Conservation (phyloP, 1,284 basidiomycete genomes). For the Sporisorium sorghi region DNA sequence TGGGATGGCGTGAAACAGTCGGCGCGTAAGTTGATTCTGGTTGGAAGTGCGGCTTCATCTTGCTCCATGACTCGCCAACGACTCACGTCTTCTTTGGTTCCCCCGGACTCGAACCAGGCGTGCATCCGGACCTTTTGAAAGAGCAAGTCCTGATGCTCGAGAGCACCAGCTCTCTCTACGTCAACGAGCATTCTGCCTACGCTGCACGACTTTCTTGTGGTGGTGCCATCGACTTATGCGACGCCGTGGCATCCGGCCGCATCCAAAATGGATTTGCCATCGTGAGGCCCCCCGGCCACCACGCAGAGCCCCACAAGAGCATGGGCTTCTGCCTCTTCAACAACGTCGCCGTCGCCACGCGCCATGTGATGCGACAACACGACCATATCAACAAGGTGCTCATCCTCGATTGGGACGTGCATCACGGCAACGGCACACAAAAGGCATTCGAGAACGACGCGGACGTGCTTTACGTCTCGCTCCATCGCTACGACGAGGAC, state of each 20-base stretch:
- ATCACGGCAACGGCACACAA: conserved; percentile 98
- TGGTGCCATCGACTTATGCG: conserved; percentile 89
- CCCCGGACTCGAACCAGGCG: background rate
- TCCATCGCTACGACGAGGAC: conserved; percentile 89
- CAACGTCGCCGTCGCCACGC: conserved; percentile 91
- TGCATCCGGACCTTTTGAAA: conserved; percentile 47
- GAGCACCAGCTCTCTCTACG: conserved; percentile 86
- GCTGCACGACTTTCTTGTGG: conserved; percentile 91
- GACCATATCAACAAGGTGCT: conserved; percentile 78
- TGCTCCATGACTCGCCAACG: background rate
- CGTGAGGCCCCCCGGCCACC: conserved; percentile 96
- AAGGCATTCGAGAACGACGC: conserved; percentile 92
- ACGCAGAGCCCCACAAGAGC: conserved; percentile 95
- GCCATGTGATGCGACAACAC: conserved; percentile 73
- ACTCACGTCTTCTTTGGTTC: background rate
- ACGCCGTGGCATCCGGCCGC: conserved; percentile 84
- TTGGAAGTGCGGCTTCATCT: background rate
- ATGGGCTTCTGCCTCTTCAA: conserved; percentile 99
- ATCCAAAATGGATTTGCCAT: conserved; percentile 92
- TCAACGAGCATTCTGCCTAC: conserved; percentile 84
- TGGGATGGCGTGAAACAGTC: conserved; percentile 89
- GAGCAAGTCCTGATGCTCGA: conserved; percentile 78
- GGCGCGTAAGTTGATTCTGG: conserved; percentile 74
- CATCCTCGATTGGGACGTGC: conserved; percentile 98
- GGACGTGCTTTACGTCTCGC: conserved; percentile 90